Evolutionary conservation across 2,329 filamentous ascomycete species (phyloP).

Genomic region (Didymella segeticola): DNA sequence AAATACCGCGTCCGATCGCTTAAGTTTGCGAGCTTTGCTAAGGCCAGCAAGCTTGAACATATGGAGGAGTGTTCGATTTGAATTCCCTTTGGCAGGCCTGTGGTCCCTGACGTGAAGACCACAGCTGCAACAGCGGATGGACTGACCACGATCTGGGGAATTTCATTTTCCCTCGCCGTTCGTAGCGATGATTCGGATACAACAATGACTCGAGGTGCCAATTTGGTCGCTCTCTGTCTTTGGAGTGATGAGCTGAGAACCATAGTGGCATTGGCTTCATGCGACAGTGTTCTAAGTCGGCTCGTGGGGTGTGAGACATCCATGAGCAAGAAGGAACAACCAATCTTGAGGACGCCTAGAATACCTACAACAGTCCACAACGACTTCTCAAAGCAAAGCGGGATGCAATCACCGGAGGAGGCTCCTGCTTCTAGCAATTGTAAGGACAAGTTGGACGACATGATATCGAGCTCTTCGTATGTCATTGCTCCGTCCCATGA

Average conservation of each 20-base stretch:
- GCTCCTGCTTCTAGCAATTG: not conserved
- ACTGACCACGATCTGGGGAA: slow-evolving; percentile 30
- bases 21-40: slow-evolving; percentile 24
- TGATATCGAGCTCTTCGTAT: not conserved
- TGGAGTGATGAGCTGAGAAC: not conserved
- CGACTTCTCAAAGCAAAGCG: slow-evolving; percentile 48
- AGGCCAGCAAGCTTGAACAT: not conserved
- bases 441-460: not conserved
- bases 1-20: slow-evolving; percentile 14
- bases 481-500: not conserved
- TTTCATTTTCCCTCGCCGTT: not conserved
- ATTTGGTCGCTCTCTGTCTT: too few relatives aligned
- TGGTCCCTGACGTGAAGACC: slow-evolving; percentile 66
- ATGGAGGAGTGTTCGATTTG: slow-evolving; percentile 62
- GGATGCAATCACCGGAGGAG: slow-evolving; percentile 17
- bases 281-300: not conserved
- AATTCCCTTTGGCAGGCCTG: slow-evolving; percentile 65
- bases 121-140: slow-evolving; percentile 62
- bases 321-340: slow-evolving; percentile 46
- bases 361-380: slow-evolving; percentile 45
- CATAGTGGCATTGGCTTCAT: not conserved
- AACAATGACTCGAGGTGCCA: not conserved
- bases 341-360: slow-evolving; percentile 47
- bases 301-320: slow-evolving; percentile 25
- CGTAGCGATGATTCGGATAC: not conserved